phyloP scores from a whole-genome alignment of 495 filamentous ascomycete genomes.

The Extremus antarcticus region DNA sequence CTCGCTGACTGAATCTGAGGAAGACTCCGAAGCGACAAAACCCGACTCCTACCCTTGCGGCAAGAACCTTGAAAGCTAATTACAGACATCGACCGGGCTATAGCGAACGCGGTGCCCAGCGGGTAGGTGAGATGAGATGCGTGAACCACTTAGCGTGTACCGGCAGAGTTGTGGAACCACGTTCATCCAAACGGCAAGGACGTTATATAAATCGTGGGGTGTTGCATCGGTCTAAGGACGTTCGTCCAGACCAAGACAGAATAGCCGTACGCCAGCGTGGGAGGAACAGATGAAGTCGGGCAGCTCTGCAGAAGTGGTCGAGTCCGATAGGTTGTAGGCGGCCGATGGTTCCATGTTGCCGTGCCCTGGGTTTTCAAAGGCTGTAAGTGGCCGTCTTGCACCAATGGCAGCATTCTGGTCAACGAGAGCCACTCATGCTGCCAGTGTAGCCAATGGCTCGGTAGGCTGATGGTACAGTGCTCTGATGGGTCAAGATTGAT shows the following conservation, averaged over 20 bases:
- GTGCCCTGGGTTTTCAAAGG: no score
- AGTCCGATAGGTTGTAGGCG: no score
- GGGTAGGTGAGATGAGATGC: constrained; percentile 3
- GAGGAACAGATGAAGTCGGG: background rate
- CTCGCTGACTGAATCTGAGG: background rate
- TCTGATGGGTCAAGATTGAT: no score
- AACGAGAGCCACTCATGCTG: no score
- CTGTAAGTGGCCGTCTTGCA: no score
- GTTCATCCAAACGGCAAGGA: background rate
- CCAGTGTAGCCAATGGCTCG: no score
- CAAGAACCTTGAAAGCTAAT: background rate
- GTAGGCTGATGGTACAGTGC: no score
- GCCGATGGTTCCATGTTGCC: no score
- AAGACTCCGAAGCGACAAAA: background rate
- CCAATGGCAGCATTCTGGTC: no score
- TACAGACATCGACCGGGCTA: background rate
- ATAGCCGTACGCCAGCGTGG: background rate
- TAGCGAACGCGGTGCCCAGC: background rate
- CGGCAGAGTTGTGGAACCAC: constrained; percentile 3
- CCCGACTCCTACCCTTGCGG: background rate
- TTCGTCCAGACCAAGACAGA: no score
- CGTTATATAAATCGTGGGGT: background rate
- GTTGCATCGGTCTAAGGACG: no score
- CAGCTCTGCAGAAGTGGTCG: background rate
- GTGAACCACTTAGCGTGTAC: constrained; percentile 15